These are phyloP conservation scores for Zarea fungicola DNA, from an alignment of 2,329 filamentous ascomycete species.

Conservation along the genomic window DNA sequence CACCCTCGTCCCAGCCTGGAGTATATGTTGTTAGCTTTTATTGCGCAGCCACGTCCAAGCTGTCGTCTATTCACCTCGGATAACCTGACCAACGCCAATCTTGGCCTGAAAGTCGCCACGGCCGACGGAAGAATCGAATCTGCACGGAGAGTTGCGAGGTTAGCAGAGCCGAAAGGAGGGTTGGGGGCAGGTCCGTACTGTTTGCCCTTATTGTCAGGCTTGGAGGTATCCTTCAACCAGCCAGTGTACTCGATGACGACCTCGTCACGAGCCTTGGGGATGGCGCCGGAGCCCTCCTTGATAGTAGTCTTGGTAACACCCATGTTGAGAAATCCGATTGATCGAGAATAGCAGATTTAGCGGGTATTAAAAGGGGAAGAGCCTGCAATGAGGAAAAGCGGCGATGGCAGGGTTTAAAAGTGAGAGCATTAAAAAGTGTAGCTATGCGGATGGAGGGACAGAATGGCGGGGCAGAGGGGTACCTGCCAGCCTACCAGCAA, in stretches of 20 bases:
- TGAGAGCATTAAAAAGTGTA: neutral
- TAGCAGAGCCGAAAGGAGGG: constrained; percentile 9
- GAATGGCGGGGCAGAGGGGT: constrained; percentile 13
- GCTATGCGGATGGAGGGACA: constrained; percentile 12
- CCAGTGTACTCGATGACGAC: constrained; percentile 92
- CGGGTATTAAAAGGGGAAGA: constrained; percentile 2
- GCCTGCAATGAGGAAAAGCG: constrained; percentile 4
- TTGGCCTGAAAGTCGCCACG: constrained; percentile 68
- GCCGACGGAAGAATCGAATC: constrained; percentile 83
- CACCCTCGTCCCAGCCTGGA: constrained; percentile 79
- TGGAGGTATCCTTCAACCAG: constrained; percentile 64
- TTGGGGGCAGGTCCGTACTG: constrained; percentile 51
- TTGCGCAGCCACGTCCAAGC: neutral
- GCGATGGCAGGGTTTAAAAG: constrained; percentile 15
- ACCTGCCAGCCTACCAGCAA: too few species aligned
- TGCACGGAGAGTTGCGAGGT: constrained; percentile 33
- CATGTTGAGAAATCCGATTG: constrained; percentile 44
- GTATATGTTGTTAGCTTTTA: constrained; percentile 14
- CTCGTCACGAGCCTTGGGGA: constrained; percentile 60
- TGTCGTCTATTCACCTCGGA: constrained; percentile 60
- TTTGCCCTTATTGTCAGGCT: constrained; percentile 60
- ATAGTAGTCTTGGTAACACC: constrained; percentile 66
- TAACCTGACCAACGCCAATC: constrained; percentile 82
- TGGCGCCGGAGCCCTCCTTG: constrained; percentile 55
- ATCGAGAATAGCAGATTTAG: neutral